phyloP scores from a whole-genome alignment of 1,284 basidiomycete species.

The Ganoderma lingzhi region DNA sequence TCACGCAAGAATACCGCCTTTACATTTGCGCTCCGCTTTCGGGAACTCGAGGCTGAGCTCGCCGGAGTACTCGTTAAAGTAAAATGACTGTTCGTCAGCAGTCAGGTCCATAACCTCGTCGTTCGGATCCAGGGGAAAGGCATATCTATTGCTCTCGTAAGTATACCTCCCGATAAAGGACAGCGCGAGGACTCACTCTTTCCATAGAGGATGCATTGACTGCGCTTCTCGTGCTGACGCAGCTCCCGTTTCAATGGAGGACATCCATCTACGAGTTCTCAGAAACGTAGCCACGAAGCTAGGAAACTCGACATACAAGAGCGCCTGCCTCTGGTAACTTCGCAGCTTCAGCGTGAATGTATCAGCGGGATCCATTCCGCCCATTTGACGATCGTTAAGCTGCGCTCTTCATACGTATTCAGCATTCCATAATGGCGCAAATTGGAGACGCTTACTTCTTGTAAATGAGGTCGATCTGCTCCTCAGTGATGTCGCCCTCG shows the following conservation, averaged over 20 bases:
- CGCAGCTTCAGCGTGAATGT: constrained; percentile 85
- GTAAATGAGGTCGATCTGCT: constrained; percentile 85
- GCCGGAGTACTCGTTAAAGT: constrained; percentile 95
- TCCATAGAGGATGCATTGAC: constrained; percentile 95
- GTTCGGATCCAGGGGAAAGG: constrained; percentile 67
- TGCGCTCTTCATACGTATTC: constrained; percentile 69
- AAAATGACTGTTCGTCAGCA: constrained; percentile 76
- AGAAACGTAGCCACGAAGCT: neutral
- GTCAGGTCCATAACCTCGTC: constrained; percentile 72
- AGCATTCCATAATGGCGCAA: neutral
- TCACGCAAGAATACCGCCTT: constrained; percentile 90
- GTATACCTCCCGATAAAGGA: neutral
- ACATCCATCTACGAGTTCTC: constrained; percentile 78
- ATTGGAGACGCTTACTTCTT: constrained; percentile 58
- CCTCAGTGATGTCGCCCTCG: constrained; percentile 79
- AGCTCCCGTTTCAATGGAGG: constrained; percentile 82
- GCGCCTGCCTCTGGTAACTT: constrained; percentile 94
- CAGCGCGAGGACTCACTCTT: constrained; percentile 70
- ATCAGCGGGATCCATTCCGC: constrained; percentile 83
- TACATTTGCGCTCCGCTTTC: constrained; percentile 78
- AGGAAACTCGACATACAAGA: constrained; percentile 57
- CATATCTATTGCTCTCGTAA: constrained; percentile 56
- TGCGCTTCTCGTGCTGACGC: constrained; percentile 73
- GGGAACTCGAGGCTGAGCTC: constrained; percentile 92
- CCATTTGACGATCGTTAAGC: constrained; percentile 78